Evolutionary conservation across 2,329 filamentous ascomycete species (phyloP).

Genomic region (Sphaerostilbella broomeana): DNA sequence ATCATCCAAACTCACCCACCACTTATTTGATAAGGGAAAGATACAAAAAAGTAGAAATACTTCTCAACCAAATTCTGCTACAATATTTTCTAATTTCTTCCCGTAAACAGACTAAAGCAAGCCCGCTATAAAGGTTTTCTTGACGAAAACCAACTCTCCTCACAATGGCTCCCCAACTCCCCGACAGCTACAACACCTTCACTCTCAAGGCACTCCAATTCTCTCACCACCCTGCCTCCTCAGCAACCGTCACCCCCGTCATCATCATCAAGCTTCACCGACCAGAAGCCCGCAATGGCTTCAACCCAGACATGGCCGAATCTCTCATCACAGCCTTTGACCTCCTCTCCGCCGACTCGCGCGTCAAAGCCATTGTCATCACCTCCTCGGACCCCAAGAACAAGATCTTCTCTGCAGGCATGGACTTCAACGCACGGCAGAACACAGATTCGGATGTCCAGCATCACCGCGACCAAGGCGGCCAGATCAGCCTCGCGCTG

Average conservation of each 20-base stretch:
- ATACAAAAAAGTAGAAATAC: no score
- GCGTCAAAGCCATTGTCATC: slow-evolving; percentile 49
- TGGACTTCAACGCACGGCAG: slow-evolving; percentile 41
- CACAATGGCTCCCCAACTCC: slow-evolving; percentile 22
- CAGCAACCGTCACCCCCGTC: slow-evolving; percentile 51
- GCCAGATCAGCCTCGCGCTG: slow-evolving; percentile 48
- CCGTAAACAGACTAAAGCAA: no score
- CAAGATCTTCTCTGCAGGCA: slow-evolving; percentile 52
- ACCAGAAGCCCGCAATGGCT: slow-evolving; percentile 61
- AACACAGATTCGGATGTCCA: slow-evolving; percentile 14
- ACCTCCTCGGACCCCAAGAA: slow-evolving; percentile 44
- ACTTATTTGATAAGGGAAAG: no score
- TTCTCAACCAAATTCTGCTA: no score
- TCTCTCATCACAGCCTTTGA: slow-evolving; percentile 52
- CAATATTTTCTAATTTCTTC: no score
- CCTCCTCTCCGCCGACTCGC: slow-evolving; percentile 44
- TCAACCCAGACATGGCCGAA: slow-evolving; percentile 56
- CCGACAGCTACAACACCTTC: slow-evolving; percentile 35
- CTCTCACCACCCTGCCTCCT: slow-evolving; percentile 43
- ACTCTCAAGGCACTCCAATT: slow-evolving; percentile 39
- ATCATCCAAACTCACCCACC: no score
- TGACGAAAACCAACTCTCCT: background rate
- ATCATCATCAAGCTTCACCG: slow-evolving; percentile 59
- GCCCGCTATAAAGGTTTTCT: no score
- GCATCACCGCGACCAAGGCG: slow-evolving; percentile 44